Percentiles rank a stretch among this genome's conserved stretches.
These are phyloP conservation scores for Didymella segeticola DNA, from an alignment of 2,329 filamentous ascomycete species.

Conservation along the genomic window DNA sequence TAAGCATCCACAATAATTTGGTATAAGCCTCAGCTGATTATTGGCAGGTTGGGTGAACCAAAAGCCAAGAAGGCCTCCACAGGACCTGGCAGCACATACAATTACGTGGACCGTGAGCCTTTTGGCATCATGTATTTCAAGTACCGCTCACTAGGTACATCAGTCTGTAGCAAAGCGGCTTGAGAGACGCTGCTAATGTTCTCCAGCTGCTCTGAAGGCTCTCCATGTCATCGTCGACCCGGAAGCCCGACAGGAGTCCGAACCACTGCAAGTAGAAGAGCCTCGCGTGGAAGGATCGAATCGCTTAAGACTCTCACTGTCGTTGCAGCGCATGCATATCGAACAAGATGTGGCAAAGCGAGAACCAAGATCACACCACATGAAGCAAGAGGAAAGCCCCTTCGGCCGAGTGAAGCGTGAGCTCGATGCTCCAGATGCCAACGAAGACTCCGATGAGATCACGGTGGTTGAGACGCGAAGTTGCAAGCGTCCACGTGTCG, in stretches of 20 bases:
- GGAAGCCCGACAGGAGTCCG: slow-evolving; percentile 12
- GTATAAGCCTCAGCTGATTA: neutral
- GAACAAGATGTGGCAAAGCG: neutral
- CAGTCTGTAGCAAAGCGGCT: neutral
- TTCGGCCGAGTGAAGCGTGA: slow-evolving; percentile 17
- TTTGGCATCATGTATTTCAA: slow-evolving; percentile 27
- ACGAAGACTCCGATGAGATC: neutral
- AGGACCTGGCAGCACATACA: neutral
- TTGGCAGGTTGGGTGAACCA: neutral
- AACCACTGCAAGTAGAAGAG: slow-evolving; percentile 17
- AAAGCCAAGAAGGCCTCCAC: neutral
- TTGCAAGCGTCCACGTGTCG: neutral
- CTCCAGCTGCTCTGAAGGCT: slow-evolving; percentile 32
- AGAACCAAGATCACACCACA: neutral
- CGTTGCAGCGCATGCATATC: neutral
- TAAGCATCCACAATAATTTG: neutral
- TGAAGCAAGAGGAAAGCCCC: slow-evolving; percentile 2
- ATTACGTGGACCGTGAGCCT: slow-evolving; percentile 7
- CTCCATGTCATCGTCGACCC: slow-evolving; percentile 22
- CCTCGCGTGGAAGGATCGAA: slow-evolving; percentile 6
- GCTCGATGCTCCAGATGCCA: neutral
- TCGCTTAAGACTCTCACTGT: neutral
- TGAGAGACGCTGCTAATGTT: neutral
- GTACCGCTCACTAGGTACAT: slow-evolving; percentile 25
- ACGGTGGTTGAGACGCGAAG: neutral